Percentiles rank a stretch among this genome's conserved stretches.
These are phyloP conservation scores for Phaeotremella skinneri DNA, from an alignment of 768 basidiomycete species.

Conservation along the genomic window DNA sequence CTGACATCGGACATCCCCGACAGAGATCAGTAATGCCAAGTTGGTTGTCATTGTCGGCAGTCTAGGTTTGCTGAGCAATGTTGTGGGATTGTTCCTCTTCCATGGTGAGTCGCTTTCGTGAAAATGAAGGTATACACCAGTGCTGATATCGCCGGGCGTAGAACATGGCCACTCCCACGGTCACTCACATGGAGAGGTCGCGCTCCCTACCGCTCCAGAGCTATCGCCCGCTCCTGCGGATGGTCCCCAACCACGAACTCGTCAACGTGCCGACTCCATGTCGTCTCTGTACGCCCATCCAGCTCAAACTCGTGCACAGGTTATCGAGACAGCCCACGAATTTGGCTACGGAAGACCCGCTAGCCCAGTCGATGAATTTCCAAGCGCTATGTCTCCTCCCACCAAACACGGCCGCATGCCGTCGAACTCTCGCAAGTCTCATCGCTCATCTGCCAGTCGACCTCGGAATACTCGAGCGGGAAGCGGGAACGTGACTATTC, in stretches of 20 bases:
- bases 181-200: slow-evolving; percentile 41
- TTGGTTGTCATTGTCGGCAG: slow-evolving; percentile 87
- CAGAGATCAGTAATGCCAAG: slow-evolving; percentile 84
- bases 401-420: slow-evolving; percentile 17
- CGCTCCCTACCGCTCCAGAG: slow-evolving; percentile 22
- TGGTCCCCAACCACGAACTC: slow-evolving; percentile 16
- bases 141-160: slow-evolving; percentile 36
- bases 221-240: slow-evolving; percentile 16
- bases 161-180: slow-evolving; percentile 69
- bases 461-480: slow-evolving; percentile 11
- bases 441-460: slow-evolving; percentile 16
- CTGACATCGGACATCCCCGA: not conserved
- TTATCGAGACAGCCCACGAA: slow-evolving; percentile 75
- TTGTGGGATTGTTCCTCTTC: slow-evolving; percentile 90
- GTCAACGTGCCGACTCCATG: slow-evolving; percentile 47
- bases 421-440: slow-evolving; percentile 11
- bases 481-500: slow-evolving; percentile 14
- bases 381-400: slow-evolving; percentile 28
- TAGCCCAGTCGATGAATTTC: slow-evolving; percentile 15
- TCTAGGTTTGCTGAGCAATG: slow-evolving; percentile 83
- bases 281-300: slow-evolving; percentile 66
- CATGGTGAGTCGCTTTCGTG: slow-evolving; percentile 66
- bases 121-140: not conserved
- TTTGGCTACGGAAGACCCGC: slow-evolving; percentile 54
- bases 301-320: slow-evolving; percentile 54